A percentile compares a stretch with the other conserved stretches of the same genome.
These are phyloP conservation scores for Aciculoconidium aculeatum DNA, from an alignment of 805 yeast genomes.

Conservation along the genomic window DNA sequence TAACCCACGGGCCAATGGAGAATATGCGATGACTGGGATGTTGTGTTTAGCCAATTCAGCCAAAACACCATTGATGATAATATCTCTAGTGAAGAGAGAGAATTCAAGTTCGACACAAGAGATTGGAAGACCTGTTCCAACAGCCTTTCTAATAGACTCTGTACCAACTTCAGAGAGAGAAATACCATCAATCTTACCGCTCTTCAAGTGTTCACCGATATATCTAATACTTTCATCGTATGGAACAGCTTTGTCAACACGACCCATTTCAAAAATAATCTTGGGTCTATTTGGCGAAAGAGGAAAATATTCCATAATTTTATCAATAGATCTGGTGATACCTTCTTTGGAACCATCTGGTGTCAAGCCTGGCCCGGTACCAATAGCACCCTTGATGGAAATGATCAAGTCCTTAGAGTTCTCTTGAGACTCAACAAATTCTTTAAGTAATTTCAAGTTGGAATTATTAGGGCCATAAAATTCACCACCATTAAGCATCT, in stretches of 20 bases:
- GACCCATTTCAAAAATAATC: slow-evolving; percentile 57
- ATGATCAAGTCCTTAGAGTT: slow-evolving; percentile 48
- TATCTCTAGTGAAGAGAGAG: slow-evolving; percentile 60
- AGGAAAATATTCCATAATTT: slow-evolving; percentile 24
- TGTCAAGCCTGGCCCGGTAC: slow-evolving; percentile 19
- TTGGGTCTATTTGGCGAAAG: slow-evolving; percentile 32
- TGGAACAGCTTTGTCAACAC: slow-evolving; percentile 55
- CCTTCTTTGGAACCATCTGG: slow-evolving; percentile 50
- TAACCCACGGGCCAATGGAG: slow-evolving; percentile 78
- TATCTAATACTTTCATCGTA: slow-evolving; percentile 53
- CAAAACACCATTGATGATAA: slow-evolving; percentile 57
- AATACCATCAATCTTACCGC: slow-evolving; percentile 62
- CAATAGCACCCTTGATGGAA: slow-evolving; percentile 62
- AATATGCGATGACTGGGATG: slow-evolving; percentile 71
- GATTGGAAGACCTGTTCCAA: slow-evolving; percentile 46
- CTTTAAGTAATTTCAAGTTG: slow-evolving; percentile 52
- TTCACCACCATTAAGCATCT: slow-evolving; percentile 67
- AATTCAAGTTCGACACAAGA: slow-evolving; percentile 74
- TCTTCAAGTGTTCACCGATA: slow-evolving; percentile 52
- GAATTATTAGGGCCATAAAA: slow-evolving; percentile 57
- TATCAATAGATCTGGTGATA: slow-evolving; percentile 45
- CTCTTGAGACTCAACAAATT: slow-evolving; percentile 48
- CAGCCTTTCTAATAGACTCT: slow-evolving; percentile 55
- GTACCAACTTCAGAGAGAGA: slow-evolving; percentile 72
- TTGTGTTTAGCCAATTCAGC: slow-evolving; percentile 49